These are phyloP conservation scores for Botrytis aclada DNA, from an alignment of 2,329 filamentous ascomycete species.

Conservation along the genomic window DNA sequence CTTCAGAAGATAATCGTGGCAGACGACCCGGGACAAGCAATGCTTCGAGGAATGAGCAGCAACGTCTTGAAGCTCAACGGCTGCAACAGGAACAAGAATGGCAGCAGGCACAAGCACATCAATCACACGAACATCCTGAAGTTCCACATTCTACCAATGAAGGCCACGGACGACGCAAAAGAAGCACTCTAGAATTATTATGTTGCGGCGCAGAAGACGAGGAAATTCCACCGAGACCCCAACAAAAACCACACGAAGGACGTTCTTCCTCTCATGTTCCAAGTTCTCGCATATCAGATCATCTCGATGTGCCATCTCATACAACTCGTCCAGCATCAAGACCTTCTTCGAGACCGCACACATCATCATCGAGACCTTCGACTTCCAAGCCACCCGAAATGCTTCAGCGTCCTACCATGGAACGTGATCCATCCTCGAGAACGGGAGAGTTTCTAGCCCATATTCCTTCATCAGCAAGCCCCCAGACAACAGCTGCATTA, in stretches of 20 bases:
- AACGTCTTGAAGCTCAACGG: constrained; percentile 16
- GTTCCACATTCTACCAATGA: neutral
- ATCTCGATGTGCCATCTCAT: constrained; percentile 16
- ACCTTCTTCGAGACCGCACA: constrained; percentile 15
- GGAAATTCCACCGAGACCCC: constrained; percentile 30
- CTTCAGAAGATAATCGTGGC: constrained; percentile 15
- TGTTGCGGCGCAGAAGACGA: constrained; percentile 36
- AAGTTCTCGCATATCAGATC: neutral
- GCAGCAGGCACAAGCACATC: constrained; percentile 9
- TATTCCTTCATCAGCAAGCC: constrained; percentile 65
- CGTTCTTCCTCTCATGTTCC: constrained; percentile 23
- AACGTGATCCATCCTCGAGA: constrained; percentile 34
- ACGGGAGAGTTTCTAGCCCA: constrained; percentile 56
- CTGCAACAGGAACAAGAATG: constrained; percentile 16
- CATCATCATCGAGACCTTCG: constrained; percentile 18
- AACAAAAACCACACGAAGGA: constrained; percentile 20
- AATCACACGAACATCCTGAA: neutral
- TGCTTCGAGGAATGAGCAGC: constrained; percentile 29
- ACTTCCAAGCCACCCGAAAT: constrained; percentile 22
- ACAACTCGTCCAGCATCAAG: constrained; percentile 18
- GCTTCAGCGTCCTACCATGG: constrained; percentile 29
- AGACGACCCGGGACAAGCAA: constrained; percentile 23
- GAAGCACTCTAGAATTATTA: constrained; percentile 28
- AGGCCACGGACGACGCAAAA: constrained; percentile 22
- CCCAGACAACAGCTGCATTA: constrained; percentile 66